Conservation (phyloP, 306 rosid genomes). For the Prunus mongolica region DNA sequence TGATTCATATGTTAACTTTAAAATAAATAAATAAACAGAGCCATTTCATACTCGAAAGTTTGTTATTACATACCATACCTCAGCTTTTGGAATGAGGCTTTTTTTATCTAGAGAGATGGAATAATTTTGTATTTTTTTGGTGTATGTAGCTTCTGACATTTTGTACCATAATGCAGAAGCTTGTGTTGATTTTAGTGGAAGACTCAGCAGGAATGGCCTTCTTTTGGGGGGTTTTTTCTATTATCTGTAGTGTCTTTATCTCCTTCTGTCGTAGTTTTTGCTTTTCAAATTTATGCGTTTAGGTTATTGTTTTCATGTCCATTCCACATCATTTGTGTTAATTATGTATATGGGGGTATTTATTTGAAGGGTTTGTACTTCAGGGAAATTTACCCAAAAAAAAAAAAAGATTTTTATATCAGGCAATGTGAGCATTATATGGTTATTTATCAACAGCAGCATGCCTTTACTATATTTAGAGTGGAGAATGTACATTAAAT, state of each 20-base stretch:
- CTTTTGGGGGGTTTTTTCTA: constrained; percentile 5
- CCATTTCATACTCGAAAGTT: not conserved
- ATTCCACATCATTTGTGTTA: not conserved
- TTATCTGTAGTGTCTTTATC: not conserved
- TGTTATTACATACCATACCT: not conserved
- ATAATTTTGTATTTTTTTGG: not conserved
- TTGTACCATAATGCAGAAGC: constrained; percentile 10
- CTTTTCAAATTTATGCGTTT: not conserved
- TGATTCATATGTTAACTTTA: not conserved
- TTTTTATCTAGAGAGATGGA: not conserved
- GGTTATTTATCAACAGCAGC: not conserved
- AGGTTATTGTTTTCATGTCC: not conserved
- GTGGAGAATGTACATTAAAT: not conserved
- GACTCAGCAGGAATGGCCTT: constrained; percentile 8
- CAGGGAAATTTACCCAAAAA: not conserved
- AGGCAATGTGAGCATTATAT: not conserved
- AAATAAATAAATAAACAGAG: not conserved
- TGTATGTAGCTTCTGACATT: constrained; percentile 2
- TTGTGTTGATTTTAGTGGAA: constrained; percentile 13
- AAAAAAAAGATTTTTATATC: not conserved
- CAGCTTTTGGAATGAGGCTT: not conserved
- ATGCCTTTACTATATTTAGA: not conserved
- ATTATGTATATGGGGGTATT: not conserved
- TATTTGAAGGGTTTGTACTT: not conserved
- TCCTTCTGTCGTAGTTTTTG: not conserved